These are phyloP conservation scores for Phytophthora kernoviae DNA, from an alignment of 352 stramenopile genomes.

Conservation along the genomic window DNA sequence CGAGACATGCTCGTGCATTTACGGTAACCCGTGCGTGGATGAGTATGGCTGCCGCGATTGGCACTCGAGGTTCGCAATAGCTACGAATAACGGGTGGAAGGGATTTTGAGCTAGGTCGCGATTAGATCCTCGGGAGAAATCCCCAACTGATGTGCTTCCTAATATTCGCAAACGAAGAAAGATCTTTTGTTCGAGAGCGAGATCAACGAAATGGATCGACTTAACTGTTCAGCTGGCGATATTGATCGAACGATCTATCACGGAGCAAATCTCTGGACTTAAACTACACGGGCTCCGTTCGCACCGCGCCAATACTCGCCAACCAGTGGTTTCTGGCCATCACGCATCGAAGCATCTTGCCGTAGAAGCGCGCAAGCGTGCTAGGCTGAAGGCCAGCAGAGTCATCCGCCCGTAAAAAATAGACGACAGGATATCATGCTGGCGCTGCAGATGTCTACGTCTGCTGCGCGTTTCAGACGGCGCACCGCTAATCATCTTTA, in stretches of 20 bases:
- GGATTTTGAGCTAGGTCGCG: slow-evolving; percentile 65
- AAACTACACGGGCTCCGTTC: background rate
- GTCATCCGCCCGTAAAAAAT: no score
- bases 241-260: background rate
- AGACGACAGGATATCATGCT: no score
- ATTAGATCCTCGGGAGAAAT: background rate
- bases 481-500: no score
- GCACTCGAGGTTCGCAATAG: slow-evolving; percentile 83
- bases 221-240: background rate
- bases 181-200: background rate
- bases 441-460: background rate
- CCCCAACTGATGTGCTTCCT: background rate
- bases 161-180: background rate
- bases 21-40: slow-evolving; percentile 90
- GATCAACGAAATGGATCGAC: background rate
- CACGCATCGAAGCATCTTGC: no score
- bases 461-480: background rate
- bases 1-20: slow-evolving; percentile 89
- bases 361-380: no score
- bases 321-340: background rate
- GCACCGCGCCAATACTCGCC: background rate
- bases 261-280: background rate
- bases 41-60: slow-evolving; percentile 91
- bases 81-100: slow-evolving; percentile 90
- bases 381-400: no score